Conservation (phyloP, 805 yeast species). For the Debaryomyces prosopidis region DNA sequence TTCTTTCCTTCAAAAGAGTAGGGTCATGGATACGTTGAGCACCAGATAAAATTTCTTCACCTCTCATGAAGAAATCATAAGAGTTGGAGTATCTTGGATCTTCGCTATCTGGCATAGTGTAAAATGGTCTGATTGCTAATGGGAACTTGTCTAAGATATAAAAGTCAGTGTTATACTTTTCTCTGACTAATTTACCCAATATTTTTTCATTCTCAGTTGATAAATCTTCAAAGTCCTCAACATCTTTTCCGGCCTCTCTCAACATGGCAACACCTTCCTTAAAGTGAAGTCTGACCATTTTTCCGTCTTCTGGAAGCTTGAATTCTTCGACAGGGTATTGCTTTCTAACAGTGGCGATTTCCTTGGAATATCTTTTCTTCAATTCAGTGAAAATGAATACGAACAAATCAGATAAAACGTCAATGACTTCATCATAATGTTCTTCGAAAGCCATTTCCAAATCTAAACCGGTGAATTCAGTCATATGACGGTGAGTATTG, state of each 20-base stretch:
- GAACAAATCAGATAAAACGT: slow-evolving; percentile 67
- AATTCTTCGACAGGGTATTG: slow-evolving; percentile 98
- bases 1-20: slow-evolving; percentile 74
- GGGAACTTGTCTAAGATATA: slow-evolving; percentile 99
- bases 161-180: slow-evolving; percentile 95
- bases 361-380: slow-evolving; percentile 74
- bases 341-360: slow-evolving; percentile 85
- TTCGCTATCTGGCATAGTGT: slow-evolving; percentile 97
- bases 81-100: slow-evolving; percentile 95
- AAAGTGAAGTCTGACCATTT: slow-evolving; percentile 87
- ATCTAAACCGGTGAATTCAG: slow-evolving; percentile 97
- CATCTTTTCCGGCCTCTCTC: slow-evolving; percentile 81
- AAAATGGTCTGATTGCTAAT: slow-evolving; percentile 93
- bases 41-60: slow-evolving; percentile 98
- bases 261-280: slow-evolving; percentile 89
- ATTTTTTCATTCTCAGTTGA: slow-evolving; percentile 93
- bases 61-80: slow-evolving; percentile 99
- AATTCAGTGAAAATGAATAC: slow-evolving; percentile 86
- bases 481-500: slow-evolving; percentile 98
- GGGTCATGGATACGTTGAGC: slow-evolving; percentile 99
- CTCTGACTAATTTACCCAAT: slow-evolving; percentile 88
- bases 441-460: slow-evolving; percentile 98
- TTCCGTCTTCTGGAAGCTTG: slow-evolving; percentile 88
- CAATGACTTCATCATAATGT: slow-evolving; percentile 90
- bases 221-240: slow-evolving; percentile 87